Base-by-base conservation (phyloP, 23 red algal genomes). In the Gracilaria gracilis region DNA sequence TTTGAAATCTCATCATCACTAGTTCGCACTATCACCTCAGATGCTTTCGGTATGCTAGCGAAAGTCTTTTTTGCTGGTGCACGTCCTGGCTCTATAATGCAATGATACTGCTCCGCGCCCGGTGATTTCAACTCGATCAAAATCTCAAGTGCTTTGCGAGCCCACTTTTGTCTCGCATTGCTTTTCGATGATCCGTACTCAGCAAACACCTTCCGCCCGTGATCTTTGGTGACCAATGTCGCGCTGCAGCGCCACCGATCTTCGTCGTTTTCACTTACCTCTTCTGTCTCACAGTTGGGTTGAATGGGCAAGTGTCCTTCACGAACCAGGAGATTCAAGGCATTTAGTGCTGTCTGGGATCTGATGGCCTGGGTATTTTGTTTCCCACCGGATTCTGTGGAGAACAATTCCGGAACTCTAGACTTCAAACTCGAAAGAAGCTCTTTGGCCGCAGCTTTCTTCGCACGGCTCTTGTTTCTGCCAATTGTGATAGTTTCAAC, bases 171-270 rank as follows among this genome's bases (percentile, higher is more conserved):
- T 37, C 50, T 77, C 21, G 72, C 72, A 25, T 2, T 31, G 27
- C 8, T 50, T 77, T 77, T 77, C 0, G 72, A 77, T 35, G 72
- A 34, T 29, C 72, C 72, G 42, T 77, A 77, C 38, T 77, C 72
- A 51, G 36, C 39, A 34, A 77, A 77, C 4, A 77, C 34, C 23
- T 77, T 77, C 32, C 40, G 46, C 27, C 46, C 72, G 42, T 77
- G 72, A 77, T 77, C 72, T 23, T 51, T 77, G 1, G 72, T 77
- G 16, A 77, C 35, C 21, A 77, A 33, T 13, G 72, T 77, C 15
- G 40, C 46, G 38, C n/a, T 51, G 50, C 42, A 77, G 8, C 72
- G 72, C 72, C 72, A 77, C 28, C 46, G 72, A 27, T 77, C 46
- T 35, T 77, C 72, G 39, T 51, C 72, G 21, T 9, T 32, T 24